Conservation (phyloP, 2,329 filamentous ascomycete genomes). For the Diaporthe velutina region DNA sequence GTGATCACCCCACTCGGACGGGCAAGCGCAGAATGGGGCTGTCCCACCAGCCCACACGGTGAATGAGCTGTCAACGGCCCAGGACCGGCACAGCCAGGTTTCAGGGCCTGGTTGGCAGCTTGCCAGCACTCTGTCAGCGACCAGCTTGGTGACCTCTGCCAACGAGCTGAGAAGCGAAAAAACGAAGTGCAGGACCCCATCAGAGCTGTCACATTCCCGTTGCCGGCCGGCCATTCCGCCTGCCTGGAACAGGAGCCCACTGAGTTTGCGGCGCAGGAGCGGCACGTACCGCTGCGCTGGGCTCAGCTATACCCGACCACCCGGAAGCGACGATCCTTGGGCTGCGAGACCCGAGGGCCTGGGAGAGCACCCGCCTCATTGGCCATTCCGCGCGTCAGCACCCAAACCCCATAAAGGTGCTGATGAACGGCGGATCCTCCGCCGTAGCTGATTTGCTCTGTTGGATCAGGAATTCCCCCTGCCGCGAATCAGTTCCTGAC, state of each 20-base stretch:
- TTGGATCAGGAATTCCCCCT: neutral
- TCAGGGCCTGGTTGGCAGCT: neutral
- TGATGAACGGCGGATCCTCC: neutral
- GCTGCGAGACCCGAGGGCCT: slow-evolving; percentile 30
- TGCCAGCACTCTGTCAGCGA: neutral
- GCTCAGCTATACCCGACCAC: slow-evolving; percentile 26
- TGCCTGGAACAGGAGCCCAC: slow-evolving; percentile 11
- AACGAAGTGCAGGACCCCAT: neutral
- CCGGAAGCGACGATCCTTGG: slow-evolving; percentile 34
- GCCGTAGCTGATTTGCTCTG: neutral
- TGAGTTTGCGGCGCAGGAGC: slow-evolving; percentile 4
- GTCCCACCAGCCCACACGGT: slow-evolving; percentile 2
- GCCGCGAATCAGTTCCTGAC: neutral
- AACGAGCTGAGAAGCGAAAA: neutral
- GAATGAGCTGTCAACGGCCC: slow-evolving; percentile 20
- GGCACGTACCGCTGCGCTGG: slow-evolving; percentile 26
- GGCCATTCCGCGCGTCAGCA: slow-evolving; percentile 24
- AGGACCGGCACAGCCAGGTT: slow-evolving; percentile 13
- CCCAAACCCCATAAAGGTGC: slow-evolving; percentile 11
- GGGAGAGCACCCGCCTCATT: slow-evolving; percentile 24
- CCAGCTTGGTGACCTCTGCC: neutral
- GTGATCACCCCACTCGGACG: slow-evolving; percentile 28
- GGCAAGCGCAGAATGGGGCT: slow-evolving; percentile 16
- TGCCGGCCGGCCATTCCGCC: slow-evolving; percentile 26
- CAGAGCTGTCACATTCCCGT: slow-evolving; percentile 12